A percentile compares a stretch with the other conserved stretches of the same genome.
These are phyloP conservation scores for Saccharomycopsis capsularis DNA, from an alignment of 805 yeast species.

Conservation along the genomic window DNA sequence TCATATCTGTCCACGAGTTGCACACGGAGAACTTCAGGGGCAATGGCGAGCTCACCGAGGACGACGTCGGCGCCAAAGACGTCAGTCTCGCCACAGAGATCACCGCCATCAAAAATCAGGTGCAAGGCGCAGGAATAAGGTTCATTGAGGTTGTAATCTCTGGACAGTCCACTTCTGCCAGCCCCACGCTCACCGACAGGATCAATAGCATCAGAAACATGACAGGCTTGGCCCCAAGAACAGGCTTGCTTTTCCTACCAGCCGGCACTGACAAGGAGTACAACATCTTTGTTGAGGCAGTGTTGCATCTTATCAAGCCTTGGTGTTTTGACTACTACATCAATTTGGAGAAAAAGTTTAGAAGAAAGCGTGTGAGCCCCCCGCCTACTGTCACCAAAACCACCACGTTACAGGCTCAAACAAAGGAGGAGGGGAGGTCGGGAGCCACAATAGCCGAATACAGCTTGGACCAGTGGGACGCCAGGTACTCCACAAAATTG, in stretches of 20 bases:
- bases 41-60: conserved; percentile 5
- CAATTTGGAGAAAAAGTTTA: conserved; percentile 34
- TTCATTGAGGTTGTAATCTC: conserved; percentile 31
- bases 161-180: conserved; percentile 21
- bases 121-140: conserved; percentile 29
- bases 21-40: too few species aligned
- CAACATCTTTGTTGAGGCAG: conserved; percentile 33
- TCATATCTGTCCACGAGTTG: conserved; percentile 39
- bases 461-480: conserved; percentile 36
- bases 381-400: conserved; percentile 23
- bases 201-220: conserved; percentile 32
- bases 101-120: conserved; percentile 28
- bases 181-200: conserved; percentile 32
- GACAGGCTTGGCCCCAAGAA: conserved; percentile 38
- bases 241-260: conserved; percentile 39
- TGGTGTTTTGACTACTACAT: conserved; percentile 40
- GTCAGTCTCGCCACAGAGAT: conserved; percentile 34
- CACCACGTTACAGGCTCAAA: conserved; percentile 1
- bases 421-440: too few species aligned
- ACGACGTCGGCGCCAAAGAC: conserved; percentile 26
- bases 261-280: conserved; percentile 36
- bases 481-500: conserved; percentile 45
- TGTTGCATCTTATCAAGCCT: conserved; percentile 35
- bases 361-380: conserved; percentile 29
- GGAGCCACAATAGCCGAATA: conserved; percentile 20